Base-by-base conservation (phyloP, 805 yeast genomes). In the Kockiozyma suomiensis region DNA sequence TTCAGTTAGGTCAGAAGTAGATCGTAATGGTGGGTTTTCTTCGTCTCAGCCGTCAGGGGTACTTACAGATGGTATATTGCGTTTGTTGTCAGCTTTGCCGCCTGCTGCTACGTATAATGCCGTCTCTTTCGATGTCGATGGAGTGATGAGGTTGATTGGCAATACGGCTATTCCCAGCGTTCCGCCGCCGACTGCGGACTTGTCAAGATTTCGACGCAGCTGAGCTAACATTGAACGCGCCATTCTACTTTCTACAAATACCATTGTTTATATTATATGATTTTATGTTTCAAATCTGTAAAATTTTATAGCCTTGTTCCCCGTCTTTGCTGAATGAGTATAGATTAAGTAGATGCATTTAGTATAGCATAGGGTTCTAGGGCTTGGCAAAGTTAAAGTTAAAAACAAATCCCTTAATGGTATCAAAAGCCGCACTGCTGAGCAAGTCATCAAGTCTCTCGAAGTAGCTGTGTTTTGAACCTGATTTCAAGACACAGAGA, bases 41-140 rank as follows among this genome's bases (percentile, higher is more conserved):
- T 21, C 54, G 30, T 50, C 54, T 13, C 19, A 30, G 38, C 26
- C 25, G 37, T 12, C 38, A 25, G 15, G 53, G 10, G 51, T 68
- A 38, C 52, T 68, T 47, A 48, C 65, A 30, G 62, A 70, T 55
- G 70, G 72, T 50, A 64, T 67, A 46, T 76, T 72, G 81, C 77
- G 81, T 50, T 70, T 86, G 43, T 72, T 86, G 48, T 75, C 85
- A 55, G 76, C 80, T 1, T 76, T 87, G 48, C 93, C 93, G 8
- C 83, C 82, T 58, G 79, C 87, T 0, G 77, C 81, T 0, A 79
- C 82, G 58, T 85, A 85, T 69, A 75, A 77, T 10, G 81, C 82
- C 12, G 80, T 79, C 26, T 74, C 81, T 2, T 86, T 87, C 69
- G 83, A 85, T 70, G 74, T 82, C 26, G 76, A 75, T 17, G 84